phyloP scores from a whole-genome alignment of 768 basidiomycete species.

The Leccinellum luteum region DNA sequence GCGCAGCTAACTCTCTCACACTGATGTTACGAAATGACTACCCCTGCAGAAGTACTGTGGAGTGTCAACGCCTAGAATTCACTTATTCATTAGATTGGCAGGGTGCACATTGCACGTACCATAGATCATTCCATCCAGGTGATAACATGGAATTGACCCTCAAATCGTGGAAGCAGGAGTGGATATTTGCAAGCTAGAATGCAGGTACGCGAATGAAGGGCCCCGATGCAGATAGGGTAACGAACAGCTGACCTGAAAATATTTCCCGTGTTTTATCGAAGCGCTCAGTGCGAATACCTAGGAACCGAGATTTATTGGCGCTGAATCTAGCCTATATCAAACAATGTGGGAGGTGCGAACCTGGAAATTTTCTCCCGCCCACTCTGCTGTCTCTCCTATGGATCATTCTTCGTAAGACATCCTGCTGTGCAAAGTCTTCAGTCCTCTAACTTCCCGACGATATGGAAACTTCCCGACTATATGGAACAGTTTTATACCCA shows the following conservation, averaged over 20 bases:
- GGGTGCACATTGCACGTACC: neutral
- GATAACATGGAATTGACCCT: neutral
- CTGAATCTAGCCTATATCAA: neutral
- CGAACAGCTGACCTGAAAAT: neutral
- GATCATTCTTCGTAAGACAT: neutral
- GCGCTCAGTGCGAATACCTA: neutral
- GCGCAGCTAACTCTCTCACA: neutral
- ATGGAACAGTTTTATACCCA: neutral
- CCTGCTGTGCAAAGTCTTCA: neutral
- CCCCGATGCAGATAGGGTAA: neutral
- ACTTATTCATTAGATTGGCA: neutral
- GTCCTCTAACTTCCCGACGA: neutral
- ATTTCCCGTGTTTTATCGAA: neutral
- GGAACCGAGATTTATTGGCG: neutral
- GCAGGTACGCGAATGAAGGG: slow-evolving; percentile 7
- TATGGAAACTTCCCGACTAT: neutral
- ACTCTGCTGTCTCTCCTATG: neutral
- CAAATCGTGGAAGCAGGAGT: neutral
- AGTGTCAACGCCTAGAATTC: neutral
- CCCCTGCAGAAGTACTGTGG: neutral
- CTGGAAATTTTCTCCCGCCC: neutral
- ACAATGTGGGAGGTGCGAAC: neutral
- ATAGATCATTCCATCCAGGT: neutral
- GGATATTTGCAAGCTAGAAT: neutral
- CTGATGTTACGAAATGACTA: neutral